Percentiles rank a stretch among this genome's conserved stretches.
Evolutionary conservation across 441 rosid genomes (phyloP).

Genomic region (Pelargonium citronellum): DNA sequence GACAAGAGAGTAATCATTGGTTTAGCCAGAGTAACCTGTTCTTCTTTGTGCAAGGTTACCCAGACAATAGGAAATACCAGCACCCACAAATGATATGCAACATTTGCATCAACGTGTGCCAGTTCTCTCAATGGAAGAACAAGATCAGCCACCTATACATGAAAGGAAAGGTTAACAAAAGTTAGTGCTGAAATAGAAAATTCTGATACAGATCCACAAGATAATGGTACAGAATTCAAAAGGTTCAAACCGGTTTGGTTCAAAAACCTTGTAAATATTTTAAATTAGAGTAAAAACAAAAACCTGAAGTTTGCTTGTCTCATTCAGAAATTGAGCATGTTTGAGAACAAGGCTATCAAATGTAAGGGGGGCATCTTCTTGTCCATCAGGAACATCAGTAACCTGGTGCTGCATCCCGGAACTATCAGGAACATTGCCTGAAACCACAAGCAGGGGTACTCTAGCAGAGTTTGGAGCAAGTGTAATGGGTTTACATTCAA

Average conservation of each 20-base stretch:
- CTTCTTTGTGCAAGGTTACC: slow-evolving; percentile 82
- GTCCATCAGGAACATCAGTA: slow-evolving; percentile 52
- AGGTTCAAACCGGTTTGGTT: not conserved
- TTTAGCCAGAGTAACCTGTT: slow-evolving; percentile 77
- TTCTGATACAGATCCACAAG: not conserved
- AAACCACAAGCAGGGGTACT: slow-evolving; percentile 56
- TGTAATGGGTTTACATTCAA: slow-evolving; percentile 82
- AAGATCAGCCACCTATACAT: slow-evolving; percentile 79
- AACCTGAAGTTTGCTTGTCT: slow-evolving; percentile 90
- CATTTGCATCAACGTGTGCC: slow-evolving; percentile 89
- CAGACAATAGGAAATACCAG: slow-evolving; percentile 96
- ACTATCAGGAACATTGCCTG: slow-evolving; percentile 51
- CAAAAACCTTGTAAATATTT: slow-evolving; percentile 2
- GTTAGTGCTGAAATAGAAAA: slow-evolving; percentile 5
- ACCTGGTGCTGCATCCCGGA: slow-evolving; percentile 49
- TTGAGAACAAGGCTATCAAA: slow-evolving; percentile 69
- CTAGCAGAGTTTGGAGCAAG: slow-evolving; percentile 96
- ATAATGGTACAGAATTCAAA: slow-evolving; percentile 1
- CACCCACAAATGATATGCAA: slow-evolving; percentile 97
- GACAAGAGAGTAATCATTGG: slow-evolving; percentile 82
- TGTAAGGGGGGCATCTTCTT: slow-evolving; percentile 64
- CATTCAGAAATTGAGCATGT: slow-evolving; percentile 80
- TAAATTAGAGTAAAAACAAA: not conserved
- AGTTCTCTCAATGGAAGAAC: slow-evolving; percentile 83
- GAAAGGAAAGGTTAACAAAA: slow-evolving; percentile 17